Conservation (phyloP, 2,329 filamentous ascomycete species). For the Daldinia eschscholtzii region DNA sequence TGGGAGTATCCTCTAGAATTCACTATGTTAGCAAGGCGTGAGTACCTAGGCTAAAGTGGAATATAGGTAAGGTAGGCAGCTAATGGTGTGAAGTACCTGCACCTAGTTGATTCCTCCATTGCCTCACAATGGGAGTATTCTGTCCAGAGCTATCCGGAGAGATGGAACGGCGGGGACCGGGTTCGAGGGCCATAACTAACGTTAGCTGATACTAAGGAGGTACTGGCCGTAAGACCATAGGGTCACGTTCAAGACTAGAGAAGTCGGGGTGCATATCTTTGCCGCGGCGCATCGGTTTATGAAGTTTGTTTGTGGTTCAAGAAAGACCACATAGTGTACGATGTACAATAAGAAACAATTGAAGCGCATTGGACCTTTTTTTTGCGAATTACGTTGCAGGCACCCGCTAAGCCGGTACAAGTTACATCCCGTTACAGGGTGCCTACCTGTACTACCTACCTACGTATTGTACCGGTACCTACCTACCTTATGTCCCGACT, state of each 20-base stretch:
- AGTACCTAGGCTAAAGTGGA: constrained; percentile 4
- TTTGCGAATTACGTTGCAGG: constrained; percentile 46
- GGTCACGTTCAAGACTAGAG: constrained; percentile 40
- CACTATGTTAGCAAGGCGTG: constrained; percentile 38
- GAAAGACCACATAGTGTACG: constrained; percentile 41
- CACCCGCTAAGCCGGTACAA: constrained; percentile 38
- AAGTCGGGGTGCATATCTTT: constrained; percentile 50
- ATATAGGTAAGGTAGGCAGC: constrained; percentile 21
- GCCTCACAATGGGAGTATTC: constrained; percentile 78
- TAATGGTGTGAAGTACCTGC: constrained; percentile 71
- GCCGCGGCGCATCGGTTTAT: constrained; percentile 43
- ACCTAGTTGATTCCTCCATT: constrained; percentile 82
- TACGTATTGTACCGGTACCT: no score
- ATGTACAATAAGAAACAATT: constrained; percentile 17
- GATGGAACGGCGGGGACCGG: constrained; percentile 67
- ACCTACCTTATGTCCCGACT: background rate
- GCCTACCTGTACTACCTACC: background rate
- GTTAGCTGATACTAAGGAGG: constrained; percentile 48
- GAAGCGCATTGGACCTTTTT: constrained; percentile 36
- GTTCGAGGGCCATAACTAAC: constrained; percentile 73
- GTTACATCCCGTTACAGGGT: constrained; percentile 1
- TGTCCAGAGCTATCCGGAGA: constrained; percentile 89
- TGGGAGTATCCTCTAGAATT: constrained; percentile 64
- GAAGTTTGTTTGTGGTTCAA: constrained; percentile 20
- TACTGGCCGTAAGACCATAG: constrained; percentile 46